Percentiles rank a stretch among this genome's conserved stretches.
Conservation (phyloP, 148 eudicot genomes). For the Vaccinium corymbosum region DNA sequence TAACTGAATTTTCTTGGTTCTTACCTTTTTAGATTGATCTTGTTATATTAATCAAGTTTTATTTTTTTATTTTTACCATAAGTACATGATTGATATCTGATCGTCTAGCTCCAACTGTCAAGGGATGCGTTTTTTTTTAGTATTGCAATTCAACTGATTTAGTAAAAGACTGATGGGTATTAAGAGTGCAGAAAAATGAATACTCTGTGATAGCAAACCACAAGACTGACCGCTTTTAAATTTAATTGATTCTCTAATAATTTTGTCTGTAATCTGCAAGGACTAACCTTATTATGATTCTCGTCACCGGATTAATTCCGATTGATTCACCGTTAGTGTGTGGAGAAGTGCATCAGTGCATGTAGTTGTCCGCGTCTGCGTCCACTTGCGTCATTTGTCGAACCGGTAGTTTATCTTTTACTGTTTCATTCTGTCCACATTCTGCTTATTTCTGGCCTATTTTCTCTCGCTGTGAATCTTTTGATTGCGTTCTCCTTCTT, state of each 20-base stretch:
- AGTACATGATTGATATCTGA: background rate
- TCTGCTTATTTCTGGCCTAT: background rate
- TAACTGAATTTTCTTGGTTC: constrained; percentile 2
- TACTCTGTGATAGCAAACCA: background rate
- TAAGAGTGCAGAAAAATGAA: too few species aligned
- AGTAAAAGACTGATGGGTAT: background rate
- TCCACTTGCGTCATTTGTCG: background rate
- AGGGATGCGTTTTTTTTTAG: background rate
- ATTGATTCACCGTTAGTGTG: background rate
- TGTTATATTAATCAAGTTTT: background rate
- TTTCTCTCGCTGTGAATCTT: background rate
- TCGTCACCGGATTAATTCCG: background rate
- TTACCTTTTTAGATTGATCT: background rate
- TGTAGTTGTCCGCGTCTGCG: background rate
- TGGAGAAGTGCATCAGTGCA: background rate
- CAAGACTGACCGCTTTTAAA: background rate
- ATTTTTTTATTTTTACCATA: background rate
- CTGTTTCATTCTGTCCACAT: background rate
- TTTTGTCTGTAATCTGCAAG: too few species aligned
- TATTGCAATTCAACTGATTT: background rate
- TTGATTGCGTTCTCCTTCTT: background rate
- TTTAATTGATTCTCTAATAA: background rate
- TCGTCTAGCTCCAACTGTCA: background rate
- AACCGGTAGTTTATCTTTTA: background rate
- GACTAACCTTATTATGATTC: background rate